Evolutionary conservation across 441 rosid genomes (phyloP).

Genomic region (Pelargonium cotyledonis): DNA sequence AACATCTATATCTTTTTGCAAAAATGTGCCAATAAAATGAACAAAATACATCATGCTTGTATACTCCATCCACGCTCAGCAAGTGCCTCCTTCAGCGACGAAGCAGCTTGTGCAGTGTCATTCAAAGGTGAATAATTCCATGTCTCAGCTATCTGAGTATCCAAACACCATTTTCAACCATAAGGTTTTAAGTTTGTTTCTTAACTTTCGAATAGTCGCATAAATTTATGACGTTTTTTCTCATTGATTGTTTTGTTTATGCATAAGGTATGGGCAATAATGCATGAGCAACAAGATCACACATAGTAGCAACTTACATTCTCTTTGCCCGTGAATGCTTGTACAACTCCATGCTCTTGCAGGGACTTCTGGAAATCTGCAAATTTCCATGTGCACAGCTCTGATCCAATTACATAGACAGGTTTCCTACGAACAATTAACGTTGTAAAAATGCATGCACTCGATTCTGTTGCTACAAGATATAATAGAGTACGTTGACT

Average conservation of each 20-base stretch:
- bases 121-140: slow-evolving; percentile 58
- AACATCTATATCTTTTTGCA: too few species aligned
- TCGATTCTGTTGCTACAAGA: not conserved
- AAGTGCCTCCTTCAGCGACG: slow-evolving; percentile 43
- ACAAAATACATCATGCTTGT: slow-evolving; percentile 16
- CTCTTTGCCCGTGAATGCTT: slow-evolving; percentile 67
- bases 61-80: slow-evolving; percentile 55
- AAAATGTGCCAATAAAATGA: not conserved
- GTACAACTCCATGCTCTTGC: slow-evolving; percentile 68
- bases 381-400: slow-evolving; percentile 83
- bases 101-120: slow-evolving; percentile 53
- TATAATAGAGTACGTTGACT: not conserved
- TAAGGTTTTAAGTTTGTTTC: too few species aligned
- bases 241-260: not conserved
- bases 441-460: not conserved
- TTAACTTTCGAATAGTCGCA: not conserved
- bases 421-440: slow-evolving; percentile 58
- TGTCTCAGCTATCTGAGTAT: slow-evolving; percentile 39
- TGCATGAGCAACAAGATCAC: not conserved
- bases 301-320: slow-evolving; percentile 51
- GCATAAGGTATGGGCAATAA: not conserved
- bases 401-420: slow-evolving; percentile 67
- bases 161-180: not conserved
- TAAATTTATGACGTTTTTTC: not conserved
- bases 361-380: slow-evolving; percentile 69